Evolutionary conservation across 2,329 filamentous ascomycete genomes (phyloP), one percentile per base, ranked within the genome.

Genomic region (Colletotrichum graminicola): DNA sequence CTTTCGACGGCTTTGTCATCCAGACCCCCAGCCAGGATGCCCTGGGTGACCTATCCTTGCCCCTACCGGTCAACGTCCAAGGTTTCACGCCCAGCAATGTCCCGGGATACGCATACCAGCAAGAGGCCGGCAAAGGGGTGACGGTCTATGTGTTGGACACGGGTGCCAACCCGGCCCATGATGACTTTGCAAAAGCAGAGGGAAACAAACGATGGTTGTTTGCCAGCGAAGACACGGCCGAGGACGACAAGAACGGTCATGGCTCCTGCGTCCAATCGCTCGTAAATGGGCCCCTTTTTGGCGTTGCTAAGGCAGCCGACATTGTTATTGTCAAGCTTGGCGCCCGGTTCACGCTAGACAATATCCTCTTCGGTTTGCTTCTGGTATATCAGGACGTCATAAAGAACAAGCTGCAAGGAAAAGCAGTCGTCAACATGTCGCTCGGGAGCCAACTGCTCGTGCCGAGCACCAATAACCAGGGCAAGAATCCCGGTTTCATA

Each of bases 291-390:
- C 51, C 51, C 16, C 4, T 4, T 0, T 34, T 18, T 4, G 29
- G 51, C 7, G 16, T 29, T 16, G 51, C 51, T 3, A 54, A 54
- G 51, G 16, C 5, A 21, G 51, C 51, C 51, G 29, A 54, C 29
- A 29, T 54, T 54, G 51, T 54, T 4, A 21, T 54, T 1, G 16
- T 54, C 51, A 54, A 10, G 3, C 1, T 54, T 11, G 29, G 51
- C 49, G 1, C 26, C 3, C 2, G 1, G 1, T 8, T 14, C 1
- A 3, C 4, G 10, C 3, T 32, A 2, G 26, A 32, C 1, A 32
- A 34, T 2, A 10, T 21, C 34, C 3, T 54, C 2, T 54, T 10
- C 14, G 29, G 14, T 4, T 16, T 54, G 2, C 6, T 54, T 21
- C 51, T 32, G 5, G 16, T 32, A 18, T 54, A 32, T 3, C 6